phyloP scores from a whole-genome alignment of 169 alveolate genomes.

The Plasmodium chabaudi region DNA sequence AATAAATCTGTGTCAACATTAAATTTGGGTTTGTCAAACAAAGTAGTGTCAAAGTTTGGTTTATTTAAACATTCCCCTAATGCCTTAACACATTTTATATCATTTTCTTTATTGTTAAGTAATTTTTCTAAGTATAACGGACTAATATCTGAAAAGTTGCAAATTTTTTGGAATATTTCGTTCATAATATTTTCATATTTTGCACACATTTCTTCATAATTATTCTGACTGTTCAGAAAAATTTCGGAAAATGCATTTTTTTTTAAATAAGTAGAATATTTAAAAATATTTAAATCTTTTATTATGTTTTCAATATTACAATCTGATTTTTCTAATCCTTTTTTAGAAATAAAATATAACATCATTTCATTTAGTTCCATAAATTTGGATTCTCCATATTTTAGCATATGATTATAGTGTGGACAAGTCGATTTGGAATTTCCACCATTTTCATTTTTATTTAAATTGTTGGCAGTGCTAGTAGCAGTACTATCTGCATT shows the following conservation, averaged over 20 bases:
- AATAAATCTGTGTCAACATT: conserved; percentile 16
- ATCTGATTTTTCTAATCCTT: neutral
- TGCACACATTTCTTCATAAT: neutral
- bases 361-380: conserved; percentile 49
- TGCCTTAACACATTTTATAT: neutral
- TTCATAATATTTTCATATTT: neutral
- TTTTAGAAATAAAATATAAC: conserved; percentile 44
- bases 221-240: neutral
- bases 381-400: conserved; percentile 12
- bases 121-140: conserved; percentile 6
- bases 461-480: no score
- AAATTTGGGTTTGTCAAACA: conserved; percentile 1
- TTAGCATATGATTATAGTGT: conserved; percentile 12
- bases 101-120: neutral
- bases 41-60: neutral
- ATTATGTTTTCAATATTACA: neutral
- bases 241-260: conserved; percentile 11
- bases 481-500: no score
- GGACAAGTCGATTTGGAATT: neutral
- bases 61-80: neutral
- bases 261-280: conserved; percentile 16
- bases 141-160: neutral
- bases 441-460: neutral
- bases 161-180: conserved; percentile 6
- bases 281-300: conserved; percentile 23